Evolutionary conservation across 1,139 yeast genomes (phyloP).

Genomic region (Hansenula lynferdii): DNA sequence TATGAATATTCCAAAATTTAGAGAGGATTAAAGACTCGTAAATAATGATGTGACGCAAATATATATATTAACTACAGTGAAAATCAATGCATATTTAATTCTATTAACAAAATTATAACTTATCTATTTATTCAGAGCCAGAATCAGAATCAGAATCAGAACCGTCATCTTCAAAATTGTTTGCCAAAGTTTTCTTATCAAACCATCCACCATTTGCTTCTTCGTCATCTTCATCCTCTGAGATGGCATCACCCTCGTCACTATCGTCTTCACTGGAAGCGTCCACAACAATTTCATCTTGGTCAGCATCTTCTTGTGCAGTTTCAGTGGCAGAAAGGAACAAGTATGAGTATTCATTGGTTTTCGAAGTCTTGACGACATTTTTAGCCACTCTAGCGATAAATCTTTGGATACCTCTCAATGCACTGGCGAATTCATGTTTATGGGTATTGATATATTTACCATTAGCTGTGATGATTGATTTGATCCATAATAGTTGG

Average conservation of each 20-base stretch:
- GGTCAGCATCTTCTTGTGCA: conserved; percentile 23
- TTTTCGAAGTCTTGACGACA: conserved; percentile 49
- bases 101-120: no score
- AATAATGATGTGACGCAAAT: no score
- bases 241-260: conserved; percentile 15
- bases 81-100: no score
- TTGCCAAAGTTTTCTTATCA: conserved; percentile 15
- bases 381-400: conserved; percentile 74
- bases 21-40: no score
- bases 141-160: conserved; percentile 9
- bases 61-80: no score
- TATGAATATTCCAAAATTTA: no score
- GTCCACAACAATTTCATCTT: conserved; percentile 19
- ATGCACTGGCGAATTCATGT: conserved; percentile 58
- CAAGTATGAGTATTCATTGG: conserved; percentile 48
- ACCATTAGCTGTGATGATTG: conserved; percentile 70
- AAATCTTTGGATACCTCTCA: conserved; percentile 73
- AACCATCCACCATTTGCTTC: conserved; percentile 24
- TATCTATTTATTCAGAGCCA: conserved; percentile 12
- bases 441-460: conserved; percentile 59
- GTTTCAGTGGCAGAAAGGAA: conserved; percentile 34
- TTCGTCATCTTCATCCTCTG: conserved; percentile 18
- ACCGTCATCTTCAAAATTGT: conserved; percentile 16
- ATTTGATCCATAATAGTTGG: conserved; percentile 75
- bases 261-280: conserved; percentile 19